phyloP scores from a whole-genome alignment of 495 filamentous ascomycete species.

The Ascodesmis nigricans region DNA sequence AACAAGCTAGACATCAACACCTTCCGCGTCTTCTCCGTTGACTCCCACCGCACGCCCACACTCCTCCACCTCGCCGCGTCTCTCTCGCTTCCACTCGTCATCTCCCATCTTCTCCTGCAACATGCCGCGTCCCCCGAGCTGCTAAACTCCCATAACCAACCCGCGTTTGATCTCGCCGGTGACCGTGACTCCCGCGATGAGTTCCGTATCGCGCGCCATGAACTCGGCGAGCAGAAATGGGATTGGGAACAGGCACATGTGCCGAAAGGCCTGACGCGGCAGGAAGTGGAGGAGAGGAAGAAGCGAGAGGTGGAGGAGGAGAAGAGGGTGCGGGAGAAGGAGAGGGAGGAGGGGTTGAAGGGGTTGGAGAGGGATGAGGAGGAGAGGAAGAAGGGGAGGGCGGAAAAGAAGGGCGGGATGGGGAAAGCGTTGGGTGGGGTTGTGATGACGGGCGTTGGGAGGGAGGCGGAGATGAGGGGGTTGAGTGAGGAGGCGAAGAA shows the following conservation, averaged over 20 bases:
- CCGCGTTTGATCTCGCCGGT: constrained; percentile 68
- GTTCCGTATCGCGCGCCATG: constrained; percentile 66
- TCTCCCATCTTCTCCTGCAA: constrained; percentile 56
- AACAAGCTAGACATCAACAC: constrained; percentile 50
- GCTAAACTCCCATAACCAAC: constrained; percentile 39
- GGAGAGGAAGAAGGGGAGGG: constrained; percentile 37
- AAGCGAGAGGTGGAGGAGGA: constrained; percentile 36
- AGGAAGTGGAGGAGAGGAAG: constrained; percentile 43
- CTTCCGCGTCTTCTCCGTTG: constrained; percentile 46
- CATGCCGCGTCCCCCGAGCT: constrained; percentile 50
- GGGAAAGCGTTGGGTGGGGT: constrained; percentile 14
- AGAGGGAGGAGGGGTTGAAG: constrained; percentile 30
- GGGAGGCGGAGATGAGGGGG: constrained; percentile 22
- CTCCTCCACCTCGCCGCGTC: constrained; percentile 69
- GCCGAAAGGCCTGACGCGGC: constrained; percentile 41
- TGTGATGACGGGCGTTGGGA: constrained; percentile 17
- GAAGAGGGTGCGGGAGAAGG: constrained; percentile 33
- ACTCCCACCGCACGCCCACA: constrained; percentile 68
- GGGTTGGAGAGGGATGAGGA: constrained; percentile 42
- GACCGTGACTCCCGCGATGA: constrained; percentile 74
- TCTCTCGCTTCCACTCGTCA: constrained; percentile 47
- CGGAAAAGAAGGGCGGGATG: constrained; percentile 47
- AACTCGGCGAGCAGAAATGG: constrained; percentile 56
- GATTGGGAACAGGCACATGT: constrained; percentile 59
- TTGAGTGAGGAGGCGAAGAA: constrained; percentile 17